These are phyloP conservation scores for Cladophialophora psammophila DNA, from an alignment of 2,329 filamentous ascomycete species.

Conservation along the genomic window DNA sequence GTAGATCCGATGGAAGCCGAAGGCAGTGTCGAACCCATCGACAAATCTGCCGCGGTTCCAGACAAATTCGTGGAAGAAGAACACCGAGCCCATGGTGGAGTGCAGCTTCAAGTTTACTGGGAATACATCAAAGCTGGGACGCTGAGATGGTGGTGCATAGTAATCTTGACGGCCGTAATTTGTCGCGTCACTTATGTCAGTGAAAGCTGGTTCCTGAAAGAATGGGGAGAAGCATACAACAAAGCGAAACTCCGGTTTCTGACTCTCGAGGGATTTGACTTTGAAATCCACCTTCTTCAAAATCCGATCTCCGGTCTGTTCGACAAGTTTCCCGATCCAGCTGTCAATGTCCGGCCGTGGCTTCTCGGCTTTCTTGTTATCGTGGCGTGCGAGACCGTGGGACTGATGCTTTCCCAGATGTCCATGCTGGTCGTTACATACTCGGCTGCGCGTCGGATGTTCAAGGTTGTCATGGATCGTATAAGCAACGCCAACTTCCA, in stretches of 20 bases:
- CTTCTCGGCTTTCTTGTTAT: constrained; percentile 73
- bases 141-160: constrained; percentile 72
- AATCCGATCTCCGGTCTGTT: constrained; percentile 49
- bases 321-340: constrained; percentile 69
- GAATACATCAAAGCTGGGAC: constrained; percentile 83
- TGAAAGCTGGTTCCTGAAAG: constrained; percentile 82
- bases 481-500: constrained; percentile 84
- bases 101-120: constrained; percentile 80
- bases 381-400: constrained; percentile 65
- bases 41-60: constrained; percentile 61
- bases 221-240: constrained; percentile 81
- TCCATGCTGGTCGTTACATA: constrained; percentile 81
- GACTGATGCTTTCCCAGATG: constrained; percentile 68
- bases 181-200: constrained; percentile 71
- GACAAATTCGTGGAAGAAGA: constrained; percentile 84
- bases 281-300: constrained; percentile 34
- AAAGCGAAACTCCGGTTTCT: constrained; percentile 43
- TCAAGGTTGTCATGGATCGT: constrained; percentile 72
- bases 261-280: constrained; percentile 35
- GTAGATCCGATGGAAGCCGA: constrained; percentile 44
- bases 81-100: constrained; percentile 74
- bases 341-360: constrained; percentile 75
- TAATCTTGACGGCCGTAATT: constrained; percentile 65
- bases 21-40: constrained; percentile 38
- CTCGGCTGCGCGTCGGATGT: constrained; percentile 76